Evolutionary conservation across 306 rosid genomes (phyloP).

Genomic region (Fragaria ananassa): DNA sequence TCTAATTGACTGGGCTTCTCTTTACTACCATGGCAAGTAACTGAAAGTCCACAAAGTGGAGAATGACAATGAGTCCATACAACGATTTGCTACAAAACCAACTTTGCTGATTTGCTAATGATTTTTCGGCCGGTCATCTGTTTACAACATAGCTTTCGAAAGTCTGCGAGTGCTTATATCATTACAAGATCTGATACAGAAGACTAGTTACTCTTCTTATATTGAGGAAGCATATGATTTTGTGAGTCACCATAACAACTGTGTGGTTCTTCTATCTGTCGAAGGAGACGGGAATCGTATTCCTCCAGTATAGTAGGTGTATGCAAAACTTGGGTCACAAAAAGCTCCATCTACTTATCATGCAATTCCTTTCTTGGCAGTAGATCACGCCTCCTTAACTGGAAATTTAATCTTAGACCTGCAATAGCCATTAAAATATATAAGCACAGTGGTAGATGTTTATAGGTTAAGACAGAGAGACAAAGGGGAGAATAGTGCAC

Average conservation of each 20-base stretch:
- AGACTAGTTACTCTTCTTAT: not conserved
- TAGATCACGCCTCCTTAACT: constrained; percentile 73
- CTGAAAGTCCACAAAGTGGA: no score
- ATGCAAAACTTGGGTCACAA: constrained; percentile 25
- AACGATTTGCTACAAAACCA: not conserved
- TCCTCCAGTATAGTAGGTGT: not conserved
- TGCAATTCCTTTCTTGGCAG: constrained; percentile 73
- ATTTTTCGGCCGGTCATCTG: not conserved
- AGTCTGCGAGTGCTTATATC: not conserved
- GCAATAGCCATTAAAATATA: constrained; percentile 19
- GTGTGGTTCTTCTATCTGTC: not conserved
- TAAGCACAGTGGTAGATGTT: not conserved
- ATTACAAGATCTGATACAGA: not conserved
- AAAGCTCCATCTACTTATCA: constrained; percentile 50
- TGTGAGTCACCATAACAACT: not conserved
- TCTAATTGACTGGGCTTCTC: no score
- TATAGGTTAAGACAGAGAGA: not conserved
- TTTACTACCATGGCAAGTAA: no score
- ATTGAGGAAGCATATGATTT: not conserved
- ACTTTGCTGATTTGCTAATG: not conserved
- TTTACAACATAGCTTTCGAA: not conserved
- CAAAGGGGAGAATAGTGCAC: not conserved
- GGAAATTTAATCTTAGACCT: constrained; percentile 66
- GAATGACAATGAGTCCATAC: no score
- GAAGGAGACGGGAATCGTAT: not conserved